Evolutionary conservation across 768 basidiomycete genomes (phyloP).

Genomic region (Leccinellum luteum): DNA sequence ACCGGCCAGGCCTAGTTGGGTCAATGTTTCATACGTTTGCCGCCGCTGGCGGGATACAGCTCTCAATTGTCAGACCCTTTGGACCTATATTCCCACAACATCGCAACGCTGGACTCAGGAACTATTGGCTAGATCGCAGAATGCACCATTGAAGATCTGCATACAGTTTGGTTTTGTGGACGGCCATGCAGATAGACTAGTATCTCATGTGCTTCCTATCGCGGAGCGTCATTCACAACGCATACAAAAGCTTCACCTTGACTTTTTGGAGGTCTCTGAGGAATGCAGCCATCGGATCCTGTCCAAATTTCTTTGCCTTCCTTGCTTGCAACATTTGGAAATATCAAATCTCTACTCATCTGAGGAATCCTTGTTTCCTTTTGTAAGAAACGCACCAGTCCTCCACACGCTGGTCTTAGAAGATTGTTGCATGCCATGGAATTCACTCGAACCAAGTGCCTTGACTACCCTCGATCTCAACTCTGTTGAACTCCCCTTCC

Average conservation of each 20-base stretch:
- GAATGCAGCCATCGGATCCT: not conserved
- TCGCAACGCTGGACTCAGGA: conserved; percentile 37
- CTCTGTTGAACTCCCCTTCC: conserved; percentile 16
- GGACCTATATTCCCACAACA: conserved; percentile 15
- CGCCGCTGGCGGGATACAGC: not conserved
- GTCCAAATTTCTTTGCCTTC: not conserved
- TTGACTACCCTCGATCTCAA: conserved; percentile 37
- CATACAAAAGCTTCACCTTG: not conserved
- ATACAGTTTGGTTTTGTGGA: too few species aligned
- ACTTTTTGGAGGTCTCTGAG: not conserved
- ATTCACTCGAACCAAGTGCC: conserved; percentile 5
- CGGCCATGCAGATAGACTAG: too few species aligned
- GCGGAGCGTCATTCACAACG: not conserved
- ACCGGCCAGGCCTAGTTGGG: not conserved
- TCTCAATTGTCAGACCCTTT: not conserved
- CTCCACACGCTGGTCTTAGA: not conserved
- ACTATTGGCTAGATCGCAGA: conserved; percentile 43
- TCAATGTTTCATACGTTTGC: not conserved
- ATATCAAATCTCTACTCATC: not conserved
- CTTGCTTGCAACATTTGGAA: not conserved
- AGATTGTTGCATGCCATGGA: not conserved
- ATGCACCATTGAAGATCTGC: conserved; percentile 25
- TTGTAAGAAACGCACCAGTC: not conserved
- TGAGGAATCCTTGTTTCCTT: not conserved
- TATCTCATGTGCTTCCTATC: not conserved